Conservation (phyloP, 2,329 filamentous ascomycete species). For the Alternaria postmessia region DNA sequence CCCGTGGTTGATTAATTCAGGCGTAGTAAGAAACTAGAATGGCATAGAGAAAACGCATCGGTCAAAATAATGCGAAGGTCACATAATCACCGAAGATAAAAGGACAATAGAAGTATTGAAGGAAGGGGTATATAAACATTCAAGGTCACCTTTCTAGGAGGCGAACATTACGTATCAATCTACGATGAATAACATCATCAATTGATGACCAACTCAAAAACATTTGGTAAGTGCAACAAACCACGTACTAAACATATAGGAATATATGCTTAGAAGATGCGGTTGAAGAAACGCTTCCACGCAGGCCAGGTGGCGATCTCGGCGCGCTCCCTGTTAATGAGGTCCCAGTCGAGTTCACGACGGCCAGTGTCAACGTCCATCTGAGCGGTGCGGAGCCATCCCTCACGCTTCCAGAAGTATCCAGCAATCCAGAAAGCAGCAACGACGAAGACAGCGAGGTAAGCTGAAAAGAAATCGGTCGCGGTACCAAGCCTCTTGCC, state of each 20-base stretch:
- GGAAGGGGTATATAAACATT: slow-evolving; percentile 11
- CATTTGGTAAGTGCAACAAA: neutral
- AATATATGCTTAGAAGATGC: slow-evolving; percentile 38
- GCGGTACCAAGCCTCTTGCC: slow-evolving; percentile 43
- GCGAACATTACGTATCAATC: slow-evolving; percentile 4
- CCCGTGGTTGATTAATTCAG: too few species aligned
- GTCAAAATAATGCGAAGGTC: neutral
- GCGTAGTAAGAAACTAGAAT: too few species aligned
- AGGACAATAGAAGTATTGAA: neutral
- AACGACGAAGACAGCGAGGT: slow-evolving; percentile 58
- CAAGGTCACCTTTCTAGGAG: slow-evolving; percentile 1
- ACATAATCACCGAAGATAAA: neutral
- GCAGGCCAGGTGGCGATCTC: slow-evolving; percentile 61
- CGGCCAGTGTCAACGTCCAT: slow-evolving; percentile 74
- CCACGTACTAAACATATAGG: neutral
- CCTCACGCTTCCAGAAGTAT: slow-evolving; percentile 70
- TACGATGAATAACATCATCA: neutral
- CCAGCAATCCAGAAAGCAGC: slow-evolving; percentile 56
- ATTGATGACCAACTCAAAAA: neutral
- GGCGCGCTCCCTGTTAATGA: slow-evolving; percentile 64
- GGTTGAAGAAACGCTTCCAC: slow-evolving; percentile 53
- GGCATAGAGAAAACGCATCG: neutral
- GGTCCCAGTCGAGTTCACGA: slow-evolving; percentile 71
- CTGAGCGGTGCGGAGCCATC: slow-evolving; percentile 65
- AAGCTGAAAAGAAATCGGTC: slow-evolving; percentile 56